Conservation (phyloP, 192 early-diverging fungal genomes). For the Gigaspora rosea region DNA sequence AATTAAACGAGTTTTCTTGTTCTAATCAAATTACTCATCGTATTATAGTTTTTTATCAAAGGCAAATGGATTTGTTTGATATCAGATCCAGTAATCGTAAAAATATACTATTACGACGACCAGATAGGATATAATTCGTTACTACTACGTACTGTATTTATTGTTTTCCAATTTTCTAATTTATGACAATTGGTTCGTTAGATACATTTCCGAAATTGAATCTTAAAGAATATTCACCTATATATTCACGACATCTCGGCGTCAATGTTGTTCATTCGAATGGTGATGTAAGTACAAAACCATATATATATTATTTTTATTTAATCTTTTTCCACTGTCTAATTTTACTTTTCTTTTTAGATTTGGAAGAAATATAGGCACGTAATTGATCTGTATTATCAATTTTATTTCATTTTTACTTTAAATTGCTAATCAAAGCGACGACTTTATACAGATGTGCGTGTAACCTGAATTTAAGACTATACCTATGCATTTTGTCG, state of each 20-base stretch:
- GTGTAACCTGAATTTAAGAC: neutral
- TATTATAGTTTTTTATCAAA: neutral
- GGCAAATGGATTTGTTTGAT: neutral
- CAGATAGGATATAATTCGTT: neutral
- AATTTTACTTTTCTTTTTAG: neutral
- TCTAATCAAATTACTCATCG: neutral
- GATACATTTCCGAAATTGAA: neutral
- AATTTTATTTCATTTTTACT: neutral
- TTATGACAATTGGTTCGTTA: neutral
- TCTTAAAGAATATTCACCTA: neutral
- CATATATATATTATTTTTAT: neutral
- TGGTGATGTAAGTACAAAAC: conserved; percentile 1
- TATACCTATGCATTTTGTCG: neutral
- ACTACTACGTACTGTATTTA: neutral
- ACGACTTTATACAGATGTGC: neutral
- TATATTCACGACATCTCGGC: neutral
- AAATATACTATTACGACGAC: neutral
- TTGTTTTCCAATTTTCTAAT: neutral
- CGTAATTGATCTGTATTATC: neutral
- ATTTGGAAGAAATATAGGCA: neutral
- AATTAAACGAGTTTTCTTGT: neutral
- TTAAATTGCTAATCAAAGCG: neutral
- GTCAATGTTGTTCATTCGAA: neutral
- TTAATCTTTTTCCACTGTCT: neutral
- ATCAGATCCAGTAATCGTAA: neutral